Evolutionary conservation across 2,329 filamentous ascomycete genomes (phyloP).

Genomic region (Colletotrichum nymphaeae): DNA sequence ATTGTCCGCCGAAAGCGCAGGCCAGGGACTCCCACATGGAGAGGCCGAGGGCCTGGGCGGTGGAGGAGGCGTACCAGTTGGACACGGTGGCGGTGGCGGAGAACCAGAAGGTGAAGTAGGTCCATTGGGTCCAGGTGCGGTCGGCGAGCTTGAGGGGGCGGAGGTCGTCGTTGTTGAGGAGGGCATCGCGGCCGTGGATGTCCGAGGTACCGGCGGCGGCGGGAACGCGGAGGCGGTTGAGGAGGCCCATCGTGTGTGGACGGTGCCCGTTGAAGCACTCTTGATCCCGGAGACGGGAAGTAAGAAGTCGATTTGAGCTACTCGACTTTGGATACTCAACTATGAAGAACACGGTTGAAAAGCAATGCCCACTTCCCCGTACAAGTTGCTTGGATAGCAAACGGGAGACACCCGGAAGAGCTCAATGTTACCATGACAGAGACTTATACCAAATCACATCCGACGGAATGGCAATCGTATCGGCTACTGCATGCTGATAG

Average conservation of each 20-base stretch:
- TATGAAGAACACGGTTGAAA: neutral
- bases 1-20: slow-evolving; percentile 53
- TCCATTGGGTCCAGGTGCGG: slow-evolving; percentile 52
- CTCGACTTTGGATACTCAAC: too few species aligned
- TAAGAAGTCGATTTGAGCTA: too few species aligned
- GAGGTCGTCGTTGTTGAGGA: slow-evolving; percentile 54
- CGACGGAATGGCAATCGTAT: neutral
- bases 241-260: slow-evolving; percentile 13
- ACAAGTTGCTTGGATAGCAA: neutral
- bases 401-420: neutral
- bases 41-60: slow-evolving; percentile 54
- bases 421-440: neutral
- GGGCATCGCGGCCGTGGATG: slow-evolving; percentile 42
- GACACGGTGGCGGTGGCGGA: slow-evolving; percentile 51
- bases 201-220: slow-evolving; percentile 21
- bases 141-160: slow-evolving; percentile 51
- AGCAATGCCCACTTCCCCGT: neutral
- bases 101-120: slow-evolving; percentile 57
- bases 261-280: too few species aligned
- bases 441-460: slow-evolving; percentile 22
- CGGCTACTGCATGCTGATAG: neutral
- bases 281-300: neutral
- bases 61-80: slow-evolving; percentile 51
- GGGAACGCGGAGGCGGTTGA: slow-evolving; percentile 23
- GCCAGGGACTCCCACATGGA: slow-evolving; percentile 61